Percentiles rank a stretch among this genome's conserved stretches.
Evolutionary conservation across 148 eudicot genomes (phyloP).

Genomic region (Nepenthes mirabilis): DNA sequence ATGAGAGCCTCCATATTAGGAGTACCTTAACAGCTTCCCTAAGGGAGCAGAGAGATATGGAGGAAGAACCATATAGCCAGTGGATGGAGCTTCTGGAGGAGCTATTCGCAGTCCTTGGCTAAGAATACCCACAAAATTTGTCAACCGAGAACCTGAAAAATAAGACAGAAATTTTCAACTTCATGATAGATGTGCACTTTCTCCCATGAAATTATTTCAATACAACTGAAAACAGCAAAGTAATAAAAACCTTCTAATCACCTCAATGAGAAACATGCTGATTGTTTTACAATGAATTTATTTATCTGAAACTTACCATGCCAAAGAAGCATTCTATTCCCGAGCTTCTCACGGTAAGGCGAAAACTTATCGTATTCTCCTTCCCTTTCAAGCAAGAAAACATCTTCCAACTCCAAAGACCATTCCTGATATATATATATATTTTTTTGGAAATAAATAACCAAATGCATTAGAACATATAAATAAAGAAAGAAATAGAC

Average conservation of each 20-base stretch:
- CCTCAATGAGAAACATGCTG: background rate
- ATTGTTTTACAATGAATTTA: background rate
- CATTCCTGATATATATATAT: conserved; percentile 51
- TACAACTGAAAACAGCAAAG: background rate
- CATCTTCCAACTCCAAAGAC: conserved; percentile 92
- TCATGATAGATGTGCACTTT: background rate
- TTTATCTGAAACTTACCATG: conserved; percentile 46
- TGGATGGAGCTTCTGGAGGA: conserved; percentile 98
- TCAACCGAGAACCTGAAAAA: conserved; percentile 82
- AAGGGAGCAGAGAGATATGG: conserved; percentile 2
- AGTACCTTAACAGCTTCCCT: background rate
- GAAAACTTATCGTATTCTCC: conserved; percentile 82
- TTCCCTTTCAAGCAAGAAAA: conserved; percentile 70
- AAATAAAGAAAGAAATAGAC: background rate
- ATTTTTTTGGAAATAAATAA: too few relatives aligned
- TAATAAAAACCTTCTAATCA: background rate
- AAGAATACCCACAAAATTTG: conserved; percentile 94
- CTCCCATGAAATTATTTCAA: background rate
- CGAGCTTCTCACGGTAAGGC: conserved; percentile 67
- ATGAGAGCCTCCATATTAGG: too few relatives aligned
- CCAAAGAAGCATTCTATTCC: conserved; percentile 97
- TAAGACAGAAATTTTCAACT: background rate
- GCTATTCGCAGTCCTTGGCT: conserved; percentile 97
- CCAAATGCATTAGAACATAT: background rate
- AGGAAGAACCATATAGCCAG: conserved; percentile 88